Evolutionary conservation across 2,329 filamentous ascomycete species (phyloP).

Genomic region (Botryotinia calthae): DNA sequence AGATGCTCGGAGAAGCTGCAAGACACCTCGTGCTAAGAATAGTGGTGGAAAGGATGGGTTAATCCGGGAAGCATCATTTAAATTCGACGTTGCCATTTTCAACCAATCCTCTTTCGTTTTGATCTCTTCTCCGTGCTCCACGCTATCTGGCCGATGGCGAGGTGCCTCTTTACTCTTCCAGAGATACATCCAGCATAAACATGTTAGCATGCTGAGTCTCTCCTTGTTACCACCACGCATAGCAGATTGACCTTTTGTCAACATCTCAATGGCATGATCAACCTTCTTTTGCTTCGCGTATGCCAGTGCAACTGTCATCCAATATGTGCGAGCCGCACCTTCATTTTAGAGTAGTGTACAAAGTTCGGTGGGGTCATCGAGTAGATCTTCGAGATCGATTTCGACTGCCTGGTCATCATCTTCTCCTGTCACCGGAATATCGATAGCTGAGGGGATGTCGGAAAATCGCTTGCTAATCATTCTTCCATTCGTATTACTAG

Average conservation of each 20-base stretch:
- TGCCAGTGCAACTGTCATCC: slow-evolving; percentile 96
- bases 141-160: slow-evolving; percentile 62
- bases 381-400: slow-evolving; percentile 84
- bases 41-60: slow-evolving; percentile 90
- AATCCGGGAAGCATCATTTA: slow-evolving; percentile 94
- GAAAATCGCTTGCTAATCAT: slow-evolving; percentile 51
- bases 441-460: slow-evolving; percentile 63
- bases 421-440: slow-evolving; percentile 63
- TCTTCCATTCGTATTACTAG: slow-evolving; percentile 24
- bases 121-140: slow-evolving; percentile 60
- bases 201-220: slow-evolving; percentile 63
- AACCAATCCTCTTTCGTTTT: slow-evolving; percentile 94
- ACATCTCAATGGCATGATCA: slow-evolving; percentile 75
- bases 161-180: slow-evolving; percentile 68
- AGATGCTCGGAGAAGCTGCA: slow-evolving; percentile 84
- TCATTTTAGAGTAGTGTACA: slow-evolving; percentile 96
- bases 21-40: slow-evolving; percentile 84
- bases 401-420: slow-evolving; percentile 75
- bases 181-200: slow-evolving; percentile 69
- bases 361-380: slow-evolving; percentile 91
- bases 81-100: slow-evolving; percentile 80
- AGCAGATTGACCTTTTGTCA: slow-evolving; percentile 62
- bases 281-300: slow-evolving; percentile 96
- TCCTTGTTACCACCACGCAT: slow-evolving; percentile 62
- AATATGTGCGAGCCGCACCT: slow-evolving; percentile 83